These are phyloP conservation scores for Cladophialophora psammophila DNA, from an alignment of 2,329 filamentous ascomycete genomes.

Conservation along the genomic window DNA sequence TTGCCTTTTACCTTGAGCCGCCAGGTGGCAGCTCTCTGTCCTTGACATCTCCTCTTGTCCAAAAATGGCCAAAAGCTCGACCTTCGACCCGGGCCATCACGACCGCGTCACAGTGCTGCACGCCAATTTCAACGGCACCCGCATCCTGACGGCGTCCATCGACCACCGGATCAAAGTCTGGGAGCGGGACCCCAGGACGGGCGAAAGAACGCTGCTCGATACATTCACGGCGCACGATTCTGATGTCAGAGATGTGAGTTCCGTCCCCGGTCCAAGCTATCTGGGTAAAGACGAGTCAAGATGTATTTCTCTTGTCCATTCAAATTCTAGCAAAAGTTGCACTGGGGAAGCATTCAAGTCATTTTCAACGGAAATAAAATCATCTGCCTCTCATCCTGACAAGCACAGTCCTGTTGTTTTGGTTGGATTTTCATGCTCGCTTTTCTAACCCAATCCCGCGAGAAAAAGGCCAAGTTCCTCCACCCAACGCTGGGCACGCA, in stretches of 20 bases:
- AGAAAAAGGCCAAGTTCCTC: constrained; percentile 82
- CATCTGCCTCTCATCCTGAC: too few species aligned
- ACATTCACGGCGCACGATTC: constrained; percentile 90
- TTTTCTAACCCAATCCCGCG: not conserved
- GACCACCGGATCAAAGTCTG: constrained; percentile 94
- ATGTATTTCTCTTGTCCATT: too few species aligned
- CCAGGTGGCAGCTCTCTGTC: not conserved
- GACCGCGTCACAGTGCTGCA: constrained; percentile 82
- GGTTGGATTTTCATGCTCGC: not conserved
- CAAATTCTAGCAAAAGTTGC: too few species aligned
- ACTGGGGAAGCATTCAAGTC: too few species aligned
- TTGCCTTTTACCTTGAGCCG: not conserved
- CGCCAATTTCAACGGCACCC: constrained; percentile 91
- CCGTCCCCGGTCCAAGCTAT: constrained; percentile 21
- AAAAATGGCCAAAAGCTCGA: constrained; percentile 40
- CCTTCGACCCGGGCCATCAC: constrained; percentile 56
- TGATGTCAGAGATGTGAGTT: constrained; percentile 81
- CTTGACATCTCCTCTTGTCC: not conserved
- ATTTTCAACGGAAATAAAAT: too few species aligned
- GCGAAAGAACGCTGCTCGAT: constrained; percentile 76
- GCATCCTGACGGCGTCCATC: constrained; percentile 87
- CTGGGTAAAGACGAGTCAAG: too few species aligned
- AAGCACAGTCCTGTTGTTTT: too few species aligned
- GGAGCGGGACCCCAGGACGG: constrained; percentile 77
- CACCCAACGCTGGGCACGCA: constrained; percentile 88